Conservation (phyloP, 257 asterid species). For the Petrea volubilis region DNA sequence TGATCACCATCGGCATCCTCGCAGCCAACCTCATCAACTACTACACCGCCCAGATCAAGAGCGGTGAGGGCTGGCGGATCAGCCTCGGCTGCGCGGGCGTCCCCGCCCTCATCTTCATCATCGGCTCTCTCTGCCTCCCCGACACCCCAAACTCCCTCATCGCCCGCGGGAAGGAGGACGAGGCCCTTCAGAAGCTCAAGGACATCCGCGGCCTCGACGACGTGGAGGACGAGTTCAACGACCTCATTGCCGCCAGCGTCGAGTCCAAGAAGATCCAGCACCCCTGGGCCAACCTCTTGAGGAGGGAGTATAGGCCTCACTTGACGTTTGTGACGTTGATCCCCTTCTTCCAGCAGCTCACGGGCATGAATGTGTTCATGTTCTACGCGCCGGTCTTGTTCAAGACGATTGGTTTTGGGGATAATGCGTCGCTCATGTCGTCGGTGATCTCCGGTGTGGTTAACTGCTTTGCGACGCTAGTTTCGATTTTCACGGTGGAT, state of each 20-base stretch:
- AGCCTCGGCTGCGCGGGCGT: constrained; percentile 43
- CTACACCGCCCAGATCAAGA: neutral
- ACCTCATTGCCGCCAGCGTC: constrained; percentile 49
- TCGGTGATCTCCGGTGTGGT: constrained; percentile 51
- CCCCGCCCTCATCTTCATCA: constrained; percentile 41
- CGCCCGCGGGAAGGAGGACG: constrained; percentile 41
- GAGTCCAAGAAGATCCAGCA: constrained; percentile 41
- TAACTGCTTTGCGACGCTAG: constrained; percentile 39
- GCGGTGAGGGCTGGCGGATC: constrained; percentile 33
- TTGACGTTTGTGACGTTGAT: constrained; percentile 35
- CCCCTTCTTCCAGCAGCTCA: constrained; percentile 67
- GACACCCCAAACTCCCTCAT: constrained; percentile 69
- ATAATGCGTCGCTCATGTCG: constrained; percentile 44
- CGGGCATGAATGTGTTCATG: constrained; percentile 67
- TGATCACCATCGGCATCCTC: constrained; percentile 46
- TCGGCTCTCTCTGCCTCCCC: constrained; percentile 48
- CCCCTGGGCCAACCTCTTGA: constrained; percentile 42
- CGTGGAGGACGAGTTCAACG: constrained; percentile 53
- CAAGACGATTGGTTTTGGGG: constrained; percentile 50
- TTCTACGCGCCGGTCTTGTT: constrained; percentile 66
- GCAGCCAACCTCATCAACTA: constrained; percentile 35
- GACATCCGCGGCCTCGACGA: constrained; percentile 47
- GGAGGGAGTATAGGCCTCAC: constrained; percentile 52
- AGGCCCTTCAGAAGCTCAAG: constrained; percentile 36
- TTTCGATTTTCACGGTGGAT: constrained; percentile 50